Percentiles rank a stretch among this genome's conserved stretches.
These are phyloP conservation scores for Zizania palustris DNA, from an alignment of 202 grass and related monocot species.

Conservation along the genomic window DNA sequence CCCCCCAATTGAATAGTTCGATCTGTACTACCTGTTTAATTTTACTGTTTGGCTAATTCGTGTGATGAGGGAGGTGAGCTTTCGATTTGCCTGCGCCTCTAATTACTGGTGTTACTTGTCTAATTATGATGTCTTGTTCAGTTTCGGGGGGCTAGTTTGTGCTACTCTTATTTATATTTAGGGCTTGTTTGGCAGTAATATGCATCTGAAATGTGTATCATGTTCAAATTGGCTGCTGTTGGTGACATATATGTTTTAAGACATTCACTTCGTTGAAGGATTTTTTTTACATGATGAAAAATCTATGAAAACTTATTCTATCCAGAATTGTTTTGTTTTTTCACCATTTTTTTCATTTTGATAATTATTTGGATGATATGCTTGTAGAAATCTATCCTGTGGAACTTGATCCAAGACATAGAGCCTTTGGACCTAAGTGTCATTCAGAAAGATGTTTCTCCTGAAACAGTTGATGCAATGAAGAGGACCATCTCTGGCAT, in stretches of 20 bases:
- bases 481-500: slow-evolving; percentile 97
- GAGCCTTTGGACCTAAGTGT: slow-evolving; percentile 84
- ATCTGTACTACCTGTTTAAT: no score
- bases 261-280: neutral
- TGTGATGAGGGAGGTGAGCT: no score
- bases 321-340: slow-evolving; percentile 10
- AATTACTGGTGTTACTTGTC: no score
- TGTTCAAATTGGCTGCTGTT: neutral
- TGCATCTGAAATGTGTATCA: slow-evolving; percentile 27
- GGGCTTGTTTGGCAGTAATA: no score
- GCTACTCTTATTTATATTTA: no score
- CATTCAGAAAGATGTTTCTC: slow-evolving; percentile 88
- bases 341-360: slow-evolving; percentile 33
- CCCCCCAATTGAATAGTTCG: no score
- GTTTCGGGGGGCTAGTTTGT: no score
- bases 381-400: slow-evolving; percentile 79
- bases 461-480: slow-evolving; percentile 91
- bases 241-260: neutral
- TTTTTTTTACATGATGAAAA: slow-evolving; percentile 23
- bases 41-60: no score
- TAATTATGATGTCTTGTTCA: no score
- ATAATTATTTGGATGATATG: slow-evolving; percentile 30
- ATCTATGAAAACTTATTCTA: slow-evolving; percentile 10
- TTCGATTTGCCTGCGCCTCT: no score
- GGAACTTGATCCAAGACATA: slow-evolving; percentile 94